phyloP scores from a whole-genome alignment of 2,329 filamentous ascomycete species.

The Ophiostoma sp. region DNA sequence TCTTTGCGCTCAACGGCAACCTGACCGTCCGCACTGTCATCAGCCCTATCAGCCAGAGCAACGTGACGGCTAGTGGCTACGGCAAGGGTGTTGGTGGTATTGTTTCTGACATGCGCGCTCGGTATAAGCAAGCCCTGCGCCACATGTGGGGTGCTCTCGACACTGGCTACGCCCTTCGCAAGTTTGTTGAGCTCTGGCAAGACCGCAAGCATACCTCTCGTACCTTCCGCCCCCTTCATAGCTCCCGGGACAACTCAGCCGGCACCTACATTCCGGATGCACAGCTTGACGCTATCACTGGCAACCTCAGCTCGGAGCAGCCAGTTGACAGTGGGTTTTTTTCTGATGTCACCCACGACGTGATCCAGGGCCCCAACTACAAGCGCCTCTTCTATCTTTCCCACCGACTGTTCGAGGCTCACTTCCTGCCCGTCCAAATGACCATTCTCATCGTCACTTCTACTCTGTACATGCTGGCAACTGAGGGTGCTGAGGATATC shows the following conservation, averaged over 20 bases:
- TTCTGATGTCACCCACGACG: constrained; percentile 49
- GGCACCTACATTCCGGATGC: constrained; percentile 46
- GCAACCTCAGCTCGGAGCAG: constrained; percentile 32
- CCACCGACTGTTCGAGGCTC: constrained; percentile 67
- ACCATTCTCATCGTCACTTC: constrained; percentile 59
- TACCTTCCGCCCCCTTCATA: constrained; percentile 52
- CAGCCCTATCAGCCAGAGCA: constrained; percentile 67
- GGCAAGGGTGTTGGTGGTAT: constrained; percentile 50
- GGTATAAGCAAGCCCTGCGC: constrained; percentile 65
- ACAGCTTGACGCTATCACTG: constrained; percentile 31
- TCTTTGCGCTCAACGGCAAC: constrained; percentile 67
- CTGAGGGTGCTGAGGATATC: constrained; percentile 46
- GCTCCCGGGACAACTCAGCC: constrained; percentile 40
- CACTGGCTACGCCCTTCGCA: constrained; percentile 58
- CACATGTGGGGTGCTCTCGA: constrained; percentile 74
- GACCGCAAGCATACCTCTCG: constrained; percentile 52
- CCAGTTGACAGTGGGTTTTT: constrained; percentile 48
- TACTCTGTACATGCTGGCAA: constrained; percentile 53
- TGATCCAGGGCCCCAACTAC: constrained; percentile 48
- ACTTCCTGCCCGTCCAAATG: constrained; percentile 65
- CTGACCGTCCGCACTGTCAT: constrained; percentile 58
- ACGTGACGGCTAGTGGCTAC: constrained; percentile 56
- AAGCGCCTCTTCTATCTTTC: constrained; percentile 53
- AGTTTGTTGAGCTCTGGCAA: constrained; percentile 52
- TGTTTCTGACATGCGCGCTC: constrained; percentile 54